phyloP scores from a whole-genome alignment of 78 protist genomes.

The Monocercomonoides exilis region DNA sequence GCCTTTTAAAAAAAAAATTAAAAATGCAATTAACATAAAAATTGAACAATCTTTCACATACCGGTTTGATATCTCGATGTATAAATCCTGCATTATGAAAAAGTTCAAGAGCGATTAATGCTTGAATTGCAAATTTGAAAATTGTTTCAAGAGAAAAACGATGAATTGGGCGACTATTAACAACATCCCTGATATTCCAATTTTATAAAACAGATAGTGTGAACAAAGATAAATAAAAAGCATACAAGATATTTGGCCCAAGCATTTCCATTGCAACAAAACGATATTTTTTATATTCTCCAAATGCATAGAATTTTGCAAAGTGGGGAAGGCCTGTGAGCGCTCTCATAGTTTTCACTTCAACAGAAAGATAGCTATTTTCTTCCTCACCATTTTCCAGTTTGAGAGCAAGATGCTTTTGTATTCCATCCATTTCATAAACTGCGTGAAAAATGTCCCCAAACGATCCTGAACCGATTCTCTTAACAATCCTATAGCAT shows the following conservation, averaged over 20 bases:
- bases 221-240: neutral
- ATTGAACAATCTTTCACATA: no score
- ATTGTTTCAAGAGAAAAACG: neutral
- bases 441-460: no score
- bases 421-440: no score
- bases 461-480: no score
- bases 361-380: no score
- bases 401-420: no score
- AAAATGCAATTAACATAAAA: neutral
- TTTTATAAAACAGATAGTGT: neutral
- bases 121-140: neutral
- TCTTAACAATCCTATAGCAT: no score
- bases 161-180: neutral
- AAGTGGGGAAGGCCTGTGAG: neutral
- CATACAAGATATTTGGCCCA: neutral
- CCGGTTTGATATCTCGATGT: neutral
- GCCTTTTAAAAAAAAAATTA: neutral
- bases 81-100: neutral
- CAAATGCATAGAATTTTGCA: neutral
- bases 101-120: neutral
- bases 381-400: no score
- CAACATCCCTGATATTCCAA: neutral
- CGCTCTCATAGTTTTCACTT: no score
- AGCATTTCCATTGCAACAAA: neutral
- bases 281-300: neutral